A percentile compares a stretch with the other conserved stretches of the same genome.
phyloP scores from a whole-genome alignment of 148 eudicot genomes.

The Heliamphora exappendiculata region DNA sequence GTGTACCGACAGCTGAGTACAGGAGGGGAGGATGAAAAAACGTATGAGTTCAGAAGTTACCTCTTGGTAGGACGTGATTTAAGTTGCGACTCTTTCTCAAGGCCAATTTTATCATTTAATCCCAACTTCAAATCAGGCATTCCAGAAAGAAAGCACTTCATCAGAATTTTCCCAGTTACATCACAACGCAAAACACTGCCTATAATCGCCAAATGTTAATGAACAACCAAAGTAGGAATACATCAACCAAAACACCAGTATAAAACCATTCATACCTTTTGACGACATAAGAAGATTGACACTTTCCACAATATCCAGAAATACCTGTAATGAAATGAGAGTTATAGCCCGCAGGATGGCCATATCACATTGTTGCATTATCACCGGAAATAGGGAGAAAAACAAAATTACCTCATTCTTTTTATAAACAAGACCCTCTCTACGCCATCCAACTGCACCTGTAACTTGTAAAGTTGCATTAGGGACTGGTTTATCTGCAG shows the following conservation, averaged over 20 bases:
- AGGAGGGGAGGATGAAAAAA: background rate
- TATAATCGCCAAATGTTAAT: constrained; percentile 22
- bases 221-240: constrained; percentile 10
- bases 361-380: constrained; percentile 2
- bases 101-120: constrained; percentile 96
- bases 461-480: constrained; percentile 99
- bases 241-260: constrained; percentile 6
- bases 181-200: constrained; percentile 96
- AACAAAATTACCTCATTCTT: constrained; percentile 72
- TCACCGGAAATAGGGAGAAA: constrained; percentile 1
- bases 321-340: constrained; percentile 52
- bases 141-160: constrained; percentile 99
- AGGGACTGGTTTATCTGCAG: constrained; percentile 92
- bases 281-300: constrained; percentile 99
- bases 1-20: background rate
- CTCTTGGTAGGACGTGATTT: constrained; percentile 97
- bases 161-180: constrained; percentile 95
- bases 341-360: constrained; percentile 9
- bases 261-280: constrained; percentile 46
- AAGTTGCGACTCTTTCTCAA: constrained; percentile 92
- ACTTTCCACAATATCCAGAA: constrained; percentile 96
- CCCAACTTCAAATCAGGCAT: constrained; percentile 99
- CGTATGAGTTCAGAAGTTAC: constrained; percentile 28
- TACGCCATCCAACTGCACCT: constrained; percentile 99
- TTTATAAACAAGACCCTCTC: constrained; percentile 92